Conservation (phyloP, 2,329 filamentous ascomycete genomes). For the Neonectria neomacrospora region DNA sequence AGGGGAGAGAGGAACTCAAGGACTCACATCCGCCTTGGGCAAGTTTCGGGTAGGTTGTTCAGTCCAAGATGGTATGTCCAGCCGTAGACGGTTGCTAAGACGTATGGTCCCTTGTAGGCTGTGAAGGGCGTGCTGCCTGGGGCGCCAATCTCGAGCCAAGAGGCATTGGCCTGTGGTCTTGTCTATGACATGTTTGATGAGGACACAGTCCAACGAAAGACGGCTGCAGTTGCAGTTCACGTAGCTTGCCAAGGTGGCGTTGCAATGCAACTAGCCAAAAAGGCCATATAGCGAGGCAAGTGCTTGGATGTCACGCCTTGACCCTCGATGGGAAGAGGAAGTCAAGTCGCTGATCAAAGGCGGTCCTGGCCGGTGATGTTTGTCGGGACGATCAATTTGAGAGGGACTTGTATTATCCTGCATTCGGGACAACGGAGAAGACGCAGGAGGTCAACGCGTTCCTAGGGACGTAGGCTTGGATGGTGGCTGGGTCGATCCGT, state of each 20-base stretch:
- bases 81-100: too few relatives aligned
- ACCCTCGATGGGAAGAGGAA: conserved; percentile 1
- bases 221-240: not conserved
- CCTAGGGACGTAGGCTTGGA: not conserved
- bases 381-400: conserved; percentile 49
- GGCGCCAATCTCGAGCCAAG: not conserved
- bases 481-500: not conserved
- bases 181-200: not conserved
- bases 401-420: conserved; percentile 50
- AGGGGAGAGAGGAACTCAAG: conserved; percentile 52
- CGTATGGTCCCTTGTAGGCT: too few relatives aligned
- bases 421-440: conserved; percentile 48
- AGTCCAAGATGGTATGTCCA: not conserved
- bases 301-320: not conserved
- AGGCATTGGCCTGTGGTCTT: not conserved
- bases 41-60: conserved; percentile 49
- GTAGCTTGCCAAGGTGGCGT: not conserved
- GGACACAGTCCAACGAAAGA: not conserved
- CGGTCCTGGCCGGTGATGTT: conserved; percentile 39
- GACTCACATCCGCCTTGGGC: conserved; percentile 49
- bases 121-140: not conserved
- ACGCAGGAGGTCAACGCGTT: not conserved
- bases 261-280: conserved; percentile 45
- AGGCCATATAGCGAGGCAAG: conserved; percentile 46
- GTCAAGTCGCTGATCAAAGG: not conserved